phyloP scores from a whole-genome alignment of 1,284 basidiomycete genomes.

The Ceratobasidium papillatum region DNA sequence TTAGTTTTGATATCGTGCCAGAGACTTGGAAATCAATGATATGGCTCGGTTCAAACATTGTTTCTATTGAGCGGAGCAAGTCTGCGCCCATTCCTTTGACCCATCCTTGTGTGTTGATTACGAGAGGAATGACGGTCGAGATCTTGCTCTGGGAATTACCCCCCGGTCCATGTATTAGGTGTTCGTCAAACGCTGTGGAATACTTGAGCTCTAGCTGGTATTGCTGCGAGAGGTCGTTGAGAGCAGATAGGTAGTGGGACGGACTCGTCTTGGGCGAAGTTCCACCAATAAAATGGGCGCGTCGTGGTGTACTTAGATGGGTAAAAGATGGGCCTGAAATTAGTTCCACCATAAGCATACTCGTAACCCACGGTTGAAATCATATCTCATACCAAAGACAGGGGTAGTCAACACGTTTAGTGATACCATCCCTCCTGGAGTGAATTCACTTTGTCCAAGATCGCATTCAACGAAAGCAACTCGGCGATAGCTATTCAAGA shows the following conservation, averaged over 20 bases:
- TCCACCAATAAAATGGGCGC: constrained; percentile 86
- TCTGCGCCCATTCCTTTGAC: constrained; percentile 92
- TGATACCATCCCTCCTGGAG: constrained; percentile 84
- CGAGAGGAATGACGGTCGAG: constrained; percentile 69
- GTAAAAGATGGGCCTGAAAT: constrained; percentile 83
- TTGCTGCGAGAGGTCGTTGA: constrained; percentile 72
- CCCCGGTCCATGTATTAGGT: constrained; percentile 43
- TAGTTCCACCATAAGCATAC: not conserved
- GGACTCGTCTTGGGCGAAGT: constrained; percentile 82
- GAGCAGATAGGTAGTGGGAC: constrained; percentile 76
- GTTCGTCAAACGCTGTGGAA: constrained; percentile 50
- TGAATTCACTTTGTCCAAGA: constrained; percentile 93
- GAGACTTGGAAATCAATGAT: constrained; percentile 63
- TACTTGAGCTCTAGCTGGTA: constrained; percentile 78
- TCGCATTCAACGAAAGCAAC: constrained; percentile 95
- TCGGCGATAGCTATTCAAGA: constrained; percentile 61
- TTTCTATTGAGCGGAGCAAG: constrained; percentile 74
- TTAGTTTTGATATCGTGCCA: not conserved
- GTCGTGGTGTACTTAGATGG: constrained; percentile 73
- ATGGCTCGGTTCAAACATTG: constrained; percentile 68
- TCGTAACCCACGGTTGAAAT: not conserved
- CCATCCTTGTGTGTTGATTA: constrained; percentile 98
- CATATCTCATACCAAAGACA: constrained; percentile 68
- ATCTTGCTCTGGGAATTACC: constrained; percentile 42
- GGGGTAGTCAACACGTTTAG: constrained; percentile 75